Percentiles rank a stretch among this genome's conserved stretches.
These are phyloP conservation scores for Penicillium daleae DNA, from an alignment of 495 filamentous ascomycete genomes.

Conservation along the genomic window DNA sequence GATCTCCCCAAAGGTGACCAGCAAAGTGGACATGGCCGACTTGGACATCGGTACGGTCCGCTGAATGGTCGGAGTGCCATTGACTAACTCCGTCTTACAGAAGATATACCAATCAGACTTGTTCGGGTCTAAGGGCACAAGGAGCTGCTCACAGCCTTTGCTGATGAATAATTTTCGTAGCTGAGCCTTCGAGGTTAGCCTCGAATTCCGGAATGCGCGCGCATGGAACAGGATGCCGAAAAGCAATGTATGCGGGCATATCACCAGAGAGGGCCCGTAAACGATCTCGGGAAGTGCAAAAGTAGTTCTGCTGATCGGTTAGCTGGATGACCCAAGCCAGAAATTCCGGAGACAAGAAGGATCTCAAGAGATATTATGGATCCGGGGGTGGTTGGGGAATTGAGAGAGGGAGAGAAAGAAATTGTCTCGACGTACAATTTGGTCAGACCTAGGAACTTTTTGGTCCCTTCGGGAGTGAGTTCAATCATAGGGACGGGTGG, in stretches of 20 bases:
- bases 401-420: not conserved
- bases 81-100: slow-evolving; percentile 1
- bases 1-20: slow-evolving; percentile 1
- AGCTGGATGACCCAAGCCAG: not conserved
- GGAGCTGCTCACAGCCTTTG: slow-evolving; percentile 16
- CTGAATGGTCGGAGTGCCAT: not conserved
- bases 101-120: slow-evolving; percentile 28
- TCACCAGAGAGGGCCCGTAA: slow-evolving; percentile 18
- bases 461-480: slow-evolving; percentile 17
- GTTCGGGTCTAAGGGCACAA: slow-evolving; percentile 21
- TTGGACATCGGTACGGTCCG: not conserved
- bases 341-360: not conserved
- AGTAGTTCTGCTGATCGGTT: slow-evolving; percentile 16
- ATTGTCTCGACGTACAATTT: slow-evolving; percentile 17
- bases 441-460: slow-evolving; percentile 18
- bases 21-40: not conserved
- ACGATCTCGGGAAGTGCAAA: slow-evolving; percentile 25
- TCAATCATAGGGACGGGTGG: slow-evolving; percentile 16
- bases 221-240: slow-evolving; percentile 26
- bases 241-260: slow-evolving; percentile 24
- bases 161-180: slow-evolving; percentile 22
- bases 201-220: slow-evolving; percentile 14
- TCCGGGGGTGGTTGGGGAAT: not conserved
- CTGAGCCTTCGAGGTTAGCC: slow-evolving; percentile 23
- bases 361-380: not conserved